Base-by-base conservation (phyloP, 208 protist species). In the Leishmania arabica region DNA sequence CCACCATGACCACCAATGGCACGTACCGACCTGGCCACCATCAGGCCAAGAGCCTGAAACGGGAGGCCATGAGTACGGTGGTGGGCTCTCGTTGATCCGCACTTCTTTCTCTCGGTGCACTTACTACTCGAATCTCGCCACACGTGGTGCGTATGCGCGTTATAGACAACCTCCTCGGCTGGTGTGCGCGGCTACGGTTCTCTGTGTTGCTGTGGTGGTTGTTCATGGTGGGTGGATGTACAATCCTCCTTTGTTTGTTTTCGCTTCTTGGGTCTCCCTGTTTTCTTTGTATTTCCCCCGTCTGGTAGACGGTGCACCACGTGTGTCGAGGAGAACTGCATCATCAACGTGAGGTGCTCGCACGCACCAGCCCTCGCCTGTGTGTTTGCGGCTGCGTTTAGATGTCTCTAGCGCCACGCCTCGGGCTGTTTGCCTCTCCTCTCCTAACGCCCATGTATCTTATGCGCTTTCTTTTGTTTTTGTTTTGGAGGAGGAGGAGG, bases 11-110 rank as follows among this genome's bases (percentile, higher is more conserved):
- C 2, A 83, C 84, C 5, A 86, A 90, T 51, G 92, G 93, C 81
- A 93, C 88, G 62, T 88, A 97, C 78, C 64, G 86, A 37, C 78
- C 92, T 27, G 90, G 92, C 45, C 87, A 95, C 47, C 91, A 92
- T 19, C 87, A 89, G 56, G 88, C 89, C 15, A 79, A 51, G 13
- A 84, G 65, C 53, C 66, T 88, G 37, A 88, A 85, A 68, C 77
- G 78, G 40, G 80, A 83, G 1, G 80, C 84, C 0, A 37, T 85
- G 72, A 81, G 78, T 51, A 79, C 84, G 31, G 78, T 88, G 54
- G 83, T 81, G 15, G 78, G 84, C 75, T 85, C 87, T 68, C 84
- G 81, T 31, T 88, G n/a, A 86, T 62, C 31, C 37, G 11, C n/a
- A 27, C 1, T 53, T 27, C 31, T 79, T 80, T 21, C 24, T 2